These are phyloP conservation scores for Trichoderma aggressivum DNA, from an alignment of 2,329 filamentous ascomycete genomes.

Conservation along the genomic window DNA sequence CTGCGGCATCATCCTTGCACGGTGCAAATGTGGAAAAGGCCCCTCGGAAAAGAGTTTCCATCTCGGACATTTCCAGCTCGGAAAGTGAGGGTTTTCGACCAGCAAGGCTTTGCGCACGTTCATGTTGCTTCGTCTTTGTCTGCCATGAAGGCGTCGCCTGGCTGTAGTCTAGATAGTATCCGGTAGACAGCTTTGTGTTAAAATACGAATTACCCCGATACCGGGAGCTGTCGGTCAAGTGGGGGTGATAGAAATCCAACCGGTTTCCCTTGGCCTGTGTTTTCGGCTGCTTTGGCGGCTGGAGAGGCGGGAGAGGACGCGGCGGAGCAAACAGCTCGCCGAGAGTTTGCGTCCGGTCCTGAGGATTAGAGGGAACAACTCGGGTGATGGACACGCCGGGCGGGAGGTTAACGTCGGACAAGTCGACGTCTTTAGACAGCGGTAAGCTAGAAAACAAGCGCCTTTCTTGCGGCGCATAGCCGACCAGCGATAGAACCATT, in stretches of 20 bases:
- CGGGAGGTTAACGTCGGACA: conserved; percentile 56
- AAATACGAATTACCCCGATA: conserved; percentile 60
- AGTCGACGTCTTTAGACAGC: conserved; percentile 29
- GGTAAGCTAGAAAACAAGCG: conserved; percentile 84
- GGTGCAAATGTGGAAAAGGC: conserved; percentile 80
- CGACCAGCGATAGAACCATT: conserved; percentile 71
- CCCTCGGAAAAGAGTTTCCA: conserved; percentile 71
- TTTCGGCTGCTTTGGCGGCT: conserved; percentile 70
- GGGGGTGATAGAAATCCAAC: conserved; percentile 53
- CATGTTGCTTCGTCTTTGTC: conserved; percentile 62
- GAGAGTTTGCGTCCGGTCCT: conserved; percentile 59
- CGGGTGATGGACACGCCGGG: conserved; percentile 60
- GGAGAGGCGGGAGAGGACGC: conserved; percentile 60
- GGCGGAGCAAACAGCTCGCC: conserved; percentile 73
- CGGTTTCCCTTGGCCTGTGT: conserved; percentile 61
- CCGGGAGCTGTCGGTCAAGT: conserved; percentile 52
- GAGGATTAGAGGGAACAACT: conserved; percentile 33
- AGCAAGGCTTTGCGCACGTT: conserved; percentile 65
- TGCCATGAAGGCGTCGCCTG: conserved; percentile 57
- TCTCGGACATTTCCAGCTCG: conserved; percentile 60
- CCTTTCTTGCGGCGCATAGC: conserved; percentile 68
- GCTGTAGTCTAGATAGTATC: conserved; percentile 68
- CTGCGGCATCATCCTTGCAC: conserved; percentile 67
- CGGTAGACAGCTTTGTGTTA: conserved; percentile 61
- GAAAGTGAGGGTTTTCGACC: conserved; percentile 55